Base-by-base conservation (phyloP, 495 filamentous ascomycete species). In the Xylona heveae region DNA sequence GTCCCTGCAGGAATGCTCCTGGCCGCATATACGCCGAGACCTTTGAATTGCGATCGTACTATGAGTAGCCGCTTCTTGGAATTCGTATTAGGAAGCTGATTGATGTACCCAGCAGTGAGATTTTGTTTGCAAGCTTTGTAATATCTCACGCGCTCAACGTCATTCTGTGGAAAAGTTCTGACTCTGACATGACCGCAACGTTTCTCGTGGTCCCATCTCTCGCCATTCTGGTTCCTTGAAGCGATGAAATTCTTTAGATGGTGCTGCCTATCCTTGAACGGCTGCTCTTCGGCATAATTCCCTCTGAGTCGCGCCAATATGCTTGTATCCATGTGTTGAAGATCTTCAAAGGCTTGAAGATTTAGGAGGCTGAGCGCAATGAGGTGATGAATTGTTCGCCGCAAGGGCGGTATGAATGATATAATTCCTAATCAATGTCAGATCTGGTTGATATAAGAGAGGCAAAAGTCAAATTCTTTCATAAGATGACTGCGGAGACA, bases 291-390 rank as follows among this genome's bases (percentile, higher is more conserved):
- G 4, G 34, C 37, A 6, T 40, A 17, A 0, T 19, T 4, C 33
- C 41, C 39, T 12, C 28, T 28, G 6, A 40, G 5, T 26, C 33
- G 41, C 14, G 36, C 13, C 4, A 22, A 3, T 10, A 49, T 27
- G 20, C 42, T 33, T 6, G 23, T 31, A 3, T 48, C 38, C 6
- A 45, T 38, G 1, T 26, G 16, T 9, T 33, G 9, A 19, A 42
- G 44, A 19, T 55, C 52, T 15, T 46, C 29, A 46, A 49, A 51
- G 12, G 38, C 35, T 19, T 45, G 43, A 17, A 52, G 33, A 16
- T 43, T 42, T 19, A 37, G 20, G 8, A 56, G 39, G 24, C 46
- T 41, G 13, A 54, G 43, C 23, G 39, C 42, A 23, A 44, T 51
- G 13, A 48, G 42, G 26, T 47, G 39, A 10, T 48, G 37, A 5